phyloP scores from a whole-genome alignment of 2,329 filamentous ascomycete genomes.

The Fusarium armeniacum region DNA sequence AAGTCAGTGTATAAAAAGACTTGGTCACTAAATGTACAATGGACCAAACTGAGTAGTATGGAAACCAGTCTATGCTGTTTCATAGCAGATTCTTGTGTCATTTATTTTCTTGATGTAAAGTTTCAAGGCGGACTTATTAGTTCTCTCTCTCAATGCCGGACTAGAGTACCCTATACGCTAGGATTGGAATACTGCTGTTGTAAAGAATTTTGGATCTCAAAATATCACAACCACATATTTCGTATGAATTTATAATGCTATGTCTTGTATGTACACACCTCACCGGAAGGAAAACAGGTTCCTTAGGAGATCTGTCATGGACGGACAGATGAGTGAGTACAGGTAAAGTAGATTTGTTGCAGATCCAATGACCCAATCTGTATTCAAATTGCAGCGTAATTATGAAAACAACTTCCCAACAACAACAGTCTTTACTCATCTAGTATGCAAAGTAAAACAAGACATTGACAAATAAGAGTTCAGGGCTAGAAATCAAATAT shows the following conservation, averaged over 20 bases:
- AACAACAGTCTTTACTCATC: not conserved
- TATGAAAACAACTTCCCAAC: not conserved
- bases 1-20: not conserved
- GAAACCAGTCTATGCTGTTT: not conserved
- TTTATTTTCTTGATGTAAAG: not conserved
- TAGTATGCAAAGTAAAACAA: not conserved
- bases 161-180: not conserved
- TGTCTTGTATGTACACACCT: not conserved
- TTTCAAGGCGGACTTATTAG: not conserved
- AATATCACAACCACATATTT: not conserved
- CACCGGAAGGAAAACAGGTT: not conserved
- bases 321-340: not conserved
- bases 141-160: not conserved
- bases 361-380: not conserved
- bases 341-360: not conserved
- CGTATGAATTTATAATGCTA: not conserved
- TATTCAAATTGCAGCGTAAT: not conserved
- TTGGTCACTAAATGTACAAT: not conserved
- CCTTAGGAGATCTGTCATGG: not conserved
- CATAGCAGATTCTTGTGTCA: not conserved
- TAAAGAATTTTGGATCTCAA: not conserved
- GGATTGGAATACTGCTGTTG: not conserved
- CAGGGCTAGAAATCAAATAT: not conserved
- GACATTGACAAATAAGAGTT: not conserved
- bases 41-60: not conserved